Evolutionary conservation across 306 rosid species (phyloP), one percentile per base, ranked within the genome.

Genomic region (Prunus armeniaca): DNA sequence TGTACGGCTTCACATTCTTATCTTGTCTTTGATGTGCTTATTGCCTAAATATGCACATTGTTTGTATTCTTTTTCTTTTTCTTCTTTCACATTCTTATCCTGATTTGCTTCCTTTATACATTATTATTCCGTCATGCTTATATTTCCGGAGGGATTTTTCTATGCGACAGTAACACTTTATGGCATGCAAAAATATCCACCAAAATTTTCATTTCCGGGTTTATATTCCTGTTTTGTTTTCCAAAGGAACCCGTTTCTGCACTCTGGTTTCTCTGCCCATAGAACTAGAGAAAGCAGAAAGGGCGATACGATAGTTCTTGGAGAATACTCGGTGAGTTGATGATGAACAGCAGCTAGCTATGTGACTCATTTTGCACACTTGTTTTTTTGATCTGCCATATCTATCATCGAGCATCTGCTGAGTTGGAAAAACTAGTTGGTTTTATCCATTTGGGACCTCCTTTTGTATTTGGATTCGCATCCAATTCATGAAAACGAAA

Each of bases 371-470:
- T 43, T 61, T 30, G 65, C 24, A 82, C 51, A 12, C 18, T 12
- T 49, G 17, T 4, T 12, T 49, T 13, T 49, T 61, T 13, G 65
- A 61, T 61, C 65, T 61, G 12, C 65, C 65, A 30, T 61, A 25
- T 61, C 65, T 61, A 61, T 61, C 38, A 18, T 61, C 25, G 11
- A 61, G 65, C 65, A 74, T 91, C 90, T 86, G 75, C 85, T 83
- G 79, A 76, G 92, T 83, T 84, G 88, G 82, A 84, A 78, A 67
- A 78, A 78, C 78, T 77, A 78, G 86, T 80, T 85, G 93, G 74
- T 71, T 86, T 80, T 89, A 89, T 89, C 91, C 95, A 80, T 55
- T 82, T 83, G 91, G 87, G 89, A 89, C 89, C 87, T 80, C 80
- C 58, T 76, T 81, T 79, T 58, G 45, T 34, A 74, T 61, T 45